phyloP scores from a whole-genome alignment of 1,139 yeast species.

The Candida smagusa region DNA sequence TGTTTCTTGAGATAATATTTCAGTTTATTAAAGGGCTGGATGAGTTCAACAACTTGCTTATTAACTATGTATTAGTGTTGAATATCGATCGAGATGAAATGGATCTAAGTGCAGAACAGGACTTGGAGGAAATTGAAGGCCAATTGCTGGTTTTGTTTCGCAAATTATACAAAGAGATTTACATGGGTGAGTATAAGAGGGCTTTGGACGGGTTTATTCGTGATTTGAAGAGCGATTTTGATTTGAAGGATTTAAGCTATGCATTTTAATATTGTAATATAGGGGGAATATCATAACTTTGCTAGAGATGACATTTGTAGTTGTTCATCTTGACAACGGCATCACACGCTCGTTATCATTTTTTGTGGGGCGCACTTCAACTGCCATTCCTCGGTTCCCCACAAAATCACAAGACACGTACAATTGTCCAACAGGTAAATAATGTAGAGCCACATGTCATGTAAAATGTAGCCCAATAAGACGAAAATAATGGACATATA shows the following conservation, averaged over 20 bases:
- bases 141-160: slow-evolving; percentile 24
- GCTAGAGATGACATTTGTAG: background rate
- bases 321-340: too few species aligned
- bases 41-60: slow-evolving; percentile 37
- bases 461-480: too few species aligned
- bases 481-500: too few species aligned
- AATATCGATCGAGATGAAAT: slow-evolving; percentile 20
- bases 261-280: slow-evolving; percentile 3
- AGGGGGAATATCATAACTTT: too few species aligned
- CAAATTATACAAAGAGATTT: slow-evolving; percentile 24
- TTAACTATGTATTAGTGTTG: slow-evolving; percentile 24
- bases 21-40: slow-evolving; percentile 44
- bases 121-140: slow-evolving; percentile 24
- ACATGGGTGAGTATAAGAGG: slow-evolving; percentile 19
- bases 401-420: slow-evolving; percentile 1
- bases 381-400: slow-evolving; percentile 3
- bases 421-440: too few species aligned
- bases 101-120: slow-evolving; percentile 17
- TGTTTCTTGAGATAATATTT: slow-evolving; percentile 38
- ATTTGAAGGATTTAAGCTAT: slow-evolving; percentile 25
- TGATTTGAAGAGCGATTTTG: slow-evolving; percentile 30
- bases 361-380: background rate
- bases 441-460: too few species aligned
- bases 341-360: background rate
- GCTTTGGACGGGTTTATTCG: slow-evolving; percentile 19